Conservation (phyloP, 208 protist species). For the Tetramitus jugosus region DNA sequence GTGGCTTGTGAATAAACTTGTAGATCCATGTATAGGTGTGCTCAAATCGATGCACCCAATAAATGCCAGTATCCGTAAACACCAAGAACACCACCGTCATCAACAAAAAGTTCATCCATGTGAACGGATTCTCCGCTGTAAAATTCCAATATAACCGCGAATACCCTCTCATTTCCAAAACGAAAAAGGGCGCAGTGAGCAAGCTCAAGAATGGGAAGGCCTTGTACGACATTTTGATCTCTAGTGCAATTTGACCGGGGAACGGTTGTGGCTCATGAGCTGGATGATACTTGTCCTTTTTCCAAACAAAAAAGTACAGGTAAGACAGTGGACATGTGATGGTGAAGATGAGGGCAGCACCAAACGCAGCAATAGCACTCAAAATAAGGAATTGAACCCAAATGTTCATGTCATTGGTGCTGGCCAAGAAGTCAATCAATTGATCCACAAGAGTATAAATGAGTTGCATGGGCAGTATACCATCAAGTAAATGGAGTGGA, state of each 20-base stretch:
- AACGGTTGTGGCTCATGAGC: conserved; percentile 15
- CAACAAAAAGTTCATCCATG: too few relatives aligned
- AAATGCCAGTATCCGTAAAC: conserved; percentile 52
- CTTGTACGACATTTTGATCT: neutral
- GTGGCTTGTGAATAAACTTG: conserved; percentile 48
- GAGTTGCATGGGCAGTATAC: too few relatives aligned
- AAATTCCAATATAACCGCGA: neutral
- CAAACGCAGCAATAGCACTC: neutral
- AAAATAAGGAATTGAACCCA: neutral
- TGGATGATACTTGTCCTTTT: neutral
- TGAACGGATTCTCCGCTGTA: neutral
- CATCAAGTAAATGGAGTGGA: too few relatives aligned
- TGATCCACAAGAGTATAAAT: too few relatives aligned
- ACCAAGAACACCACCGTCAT: conserved; percentile 42
- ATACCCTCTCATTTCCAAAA: conserved; percentile 5
- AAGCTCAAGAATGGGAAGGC: neutral
- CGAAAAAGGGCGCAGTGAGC: neutral
- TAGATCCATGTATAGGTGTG: conserved; percentile 46
- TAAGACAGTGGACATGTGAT: neutral
- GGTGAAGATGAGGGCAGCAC: neutral
- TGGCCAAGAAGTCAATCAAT: neutral
- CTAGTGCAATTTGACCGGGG: neutral
- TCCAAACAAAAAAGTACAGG: neutral
- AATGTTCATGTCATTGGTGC: neutral
- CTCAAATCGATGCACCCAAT: conserved; percentile 51